Evolutionary conservation across 108 stramenopile genomes (phyloP).

Genomic region (Cyclotella sp.): DNA sequence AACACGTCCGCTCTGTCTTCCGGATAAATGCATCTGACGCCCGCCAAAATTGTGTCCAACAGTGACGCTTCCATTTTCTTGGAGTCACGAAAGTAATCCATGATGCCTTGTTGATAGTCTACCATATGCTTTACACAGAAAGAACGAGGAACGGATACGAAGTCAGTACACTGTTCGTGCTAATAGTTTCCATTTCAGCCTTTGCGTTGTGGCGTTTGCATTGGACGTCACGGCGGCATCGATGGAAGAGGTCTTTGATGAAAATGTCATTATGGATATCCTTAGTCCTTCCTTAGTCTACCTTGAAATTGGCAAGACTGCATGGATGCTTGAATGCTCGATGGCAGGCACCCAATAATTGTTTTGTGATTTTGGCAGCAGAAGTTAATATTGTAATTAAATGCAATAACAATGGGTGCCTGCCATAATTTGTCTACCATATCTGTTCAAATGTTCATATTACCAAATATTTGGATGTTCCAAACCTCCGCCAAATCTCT

Average conservation of each 20-base stretch:
- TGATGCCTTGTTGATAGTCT: conserved; percentile 82
- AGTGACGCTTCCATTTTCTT: conserved; percentile 35
- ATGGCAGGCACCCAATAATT: too few species aligned
- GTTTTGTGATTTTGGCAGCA: too few species aligned
- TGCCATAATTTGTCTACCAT: too few species aligned
- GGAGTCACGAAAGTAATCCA: conserved; percentile 58
- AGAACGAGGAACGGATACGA: conserved; percentile 72
- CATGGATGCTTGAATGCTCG: too few species aligned
- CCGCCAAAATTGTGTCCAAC: conserved; percentile 48
- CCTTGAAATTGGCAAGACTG: neutral
- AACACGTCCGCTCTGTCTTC: conserved; percentile 41
- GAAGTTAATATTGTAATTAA: too few species aligned
- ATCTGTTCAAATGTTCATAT: too few species aligned
- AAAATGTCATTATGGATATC: neutral
- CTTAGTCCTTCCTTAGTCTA: too few species aligned
- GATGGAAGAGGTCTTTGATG: neutral
- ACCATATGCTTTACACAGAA: conserved; percentile 70
- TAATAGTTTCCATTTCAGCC: conserved; percentile 42
- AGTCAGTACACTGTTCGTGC: conserved; percentile 46
- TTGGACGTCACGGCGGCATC: neutral
- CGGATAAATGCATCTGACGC: conserved; percentile 43
- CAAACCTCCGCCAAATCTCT: too few species aligned
- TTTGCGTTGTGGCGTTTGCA: neutral
- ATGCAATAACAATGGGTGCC: too few species aligned
- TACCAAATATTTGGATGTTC: too few species aligned